These are phyloP conservation scores for Ceratocystiopsis minuta DNA, from an alignment of 2,329 filamentous ascomycete species.

Conservation along the genomic window DNA sequence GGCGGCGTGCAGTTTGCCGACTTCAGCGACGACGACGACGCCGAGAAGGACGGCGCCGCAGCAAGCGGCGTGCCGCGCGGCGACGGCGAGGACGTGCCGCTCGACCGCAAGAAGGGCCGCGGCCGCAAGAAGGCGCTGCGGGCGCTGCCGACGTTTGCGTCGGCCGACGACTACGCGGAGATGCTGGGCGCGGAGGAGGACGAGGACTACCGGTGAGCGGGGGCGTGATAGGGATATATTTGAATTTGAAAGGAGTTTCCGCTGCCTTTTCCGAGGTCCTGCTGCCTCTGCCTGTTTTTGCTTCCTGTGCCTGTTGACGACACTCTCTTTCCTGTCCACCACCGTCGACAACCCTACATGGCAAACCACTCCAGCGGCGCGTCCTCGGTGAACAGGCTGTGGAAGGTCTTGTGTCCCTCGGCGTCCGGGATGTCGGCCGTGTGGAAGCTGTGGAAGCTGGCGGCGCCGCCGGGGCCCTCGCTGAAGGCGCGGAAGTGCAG, in stretches of 20 bases:
- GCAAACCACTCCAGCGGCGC: slow-evolving; percentile 37
- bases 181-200: slow-evolving; percentile 59
- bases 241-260: not conserved
- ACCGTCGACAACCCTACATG: slow-evolving; percentile 16
- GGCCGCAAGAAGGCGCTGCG: slow-evolving; percentile 72
- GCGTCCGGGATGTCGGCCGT: slow-evolving; percentile 22
- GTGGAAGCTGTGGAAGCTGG: slow-evolving; percentile 28
- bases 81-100: slow-evolving; percentile 2
- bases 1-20: slow-evolving; percentile 19
- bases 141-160: slow-evolving; percentile 81
- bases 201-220: slow-evolving; percentile 11
- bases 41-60: slow-evolving; percentile 18
- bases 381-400: slow-evolving; percentile 27
- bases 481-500: slow-evolving; percentile 31
- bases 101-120: slow-evolving; percentile 20
- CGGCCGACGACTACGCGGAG: slow-evolving; percentile 80
- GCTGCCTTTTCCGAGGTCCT: no score
- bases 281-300: not conserved
- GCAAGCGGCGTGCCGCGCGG: no score
- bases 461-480: slow-evolving; percentile 21
- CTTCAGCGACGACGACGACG: slow-evolving; percentile 22
- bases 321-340: no score
- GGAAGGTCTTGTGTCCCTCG: slow-evolving; percentile 25
- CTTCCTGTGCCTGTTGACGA: not conserved
- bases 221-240: not conserved